phyloP scores from a whole-genome alignment of 2,329 filamentous ascomycete species.

The Cadophora sp. region DNA sequence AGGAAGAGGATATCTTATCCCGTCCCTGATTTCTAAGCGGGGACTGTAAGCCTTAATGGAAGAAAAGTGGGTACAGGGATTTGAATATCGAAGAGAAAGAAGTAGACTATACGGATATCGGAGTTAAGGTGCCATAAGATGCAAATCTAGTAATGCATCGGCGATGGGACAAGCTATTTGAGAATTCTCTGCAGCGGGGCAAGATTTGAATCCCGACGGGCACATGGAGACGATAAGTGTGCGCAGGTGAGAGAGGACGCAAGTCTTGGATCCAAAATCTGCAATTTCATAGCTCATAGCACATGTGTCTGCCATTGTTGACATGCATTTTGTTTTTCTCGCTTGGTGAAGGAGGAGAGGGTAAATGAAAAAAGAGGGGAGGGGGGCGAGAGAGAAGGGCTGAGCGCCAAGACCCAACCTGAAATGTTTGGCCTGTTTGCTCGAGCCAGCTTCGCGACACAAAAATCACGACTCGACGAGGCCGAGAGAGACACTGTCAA shows the following conservation, averaged over 20 bases:
- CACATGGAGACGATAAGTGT: neutral
- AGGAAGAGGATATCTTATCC: neutral
- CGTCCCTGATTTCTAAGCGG: neutral
- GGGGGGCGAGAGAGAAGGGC: neutral
- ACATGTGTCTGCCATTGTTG: neutral
- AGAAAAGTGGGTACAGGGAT: neutral
- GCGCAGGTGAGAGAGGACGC: neutral
- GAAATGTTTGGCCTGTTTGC: constrained; percentile 9
- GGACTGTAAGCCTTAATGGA: neutral
- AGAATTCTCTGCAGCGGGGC: too few species aligned
- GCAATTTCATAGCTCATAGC: neutral
- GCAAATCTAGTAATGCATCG: too few species aligned
- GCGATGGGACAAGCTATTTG: too few species aligned
- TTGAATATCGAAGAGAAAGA: neutral
- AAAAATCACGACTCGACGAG: constrained; percentile 20
- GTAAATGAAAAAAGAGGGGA: neutral
- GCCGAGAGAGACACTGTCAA: neutral
- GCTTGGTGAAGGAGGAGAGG: neutral
- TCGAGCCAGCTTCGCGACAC: constrained; percentile 15
- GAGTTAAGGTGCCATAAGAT: too few species aligned
- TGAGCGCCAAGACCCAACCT: neutral
- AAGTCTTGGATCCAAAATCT: neutral
- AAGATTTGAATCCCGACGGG: too few species aligned
- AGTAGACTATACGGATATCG: too few species aligned
- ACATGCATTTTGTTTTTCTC: neutral